Percentiles rank a stretch among this genome's conserved stretches.
Evolutionary conservation across 2,329 filamentous ascomycete species (phyloP).

Genomic region (Fusarium albidum): DNA sequence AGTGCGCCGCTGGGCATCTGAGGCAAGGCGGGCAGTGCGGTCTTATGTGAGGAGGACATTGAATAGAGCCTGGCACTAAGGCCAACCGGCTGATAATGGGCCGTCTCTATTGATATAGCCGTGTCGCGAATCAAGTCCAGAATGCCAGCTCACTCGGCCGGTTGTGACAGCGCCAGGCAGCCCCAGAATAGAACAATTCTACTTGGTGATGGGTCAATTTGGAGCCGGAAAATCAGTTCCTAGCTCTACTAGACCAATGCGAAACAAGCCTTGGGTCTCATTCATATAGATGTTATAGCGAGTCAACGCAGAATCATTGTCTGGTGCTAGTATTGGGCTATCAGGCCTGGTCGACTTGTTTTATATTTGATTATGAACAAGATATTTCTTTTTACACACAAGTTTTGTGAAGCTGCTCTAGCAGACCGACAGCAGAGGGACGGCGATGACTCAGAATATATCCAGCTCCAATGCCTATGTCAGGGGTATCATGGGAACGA

Average conservation of each 20-base stretch:
- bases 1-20: slow-evolving; percentile 46
- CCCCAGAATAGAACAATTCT: background rate
- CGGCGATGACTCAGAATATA: background rate
- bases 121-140: background rate
- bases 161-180: too few species aligned
- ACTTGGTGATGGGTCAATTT: background rate
- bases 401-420: too few species aligned
- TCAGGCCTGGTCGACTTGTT: too few species aligned
- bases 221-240: background rate
- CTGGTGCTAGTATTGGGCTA: background rate
- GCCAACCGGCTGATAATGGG: slow-evolving; percentile 9
- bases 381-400: too few species aligned
- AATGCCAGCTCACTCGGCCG: background rate
- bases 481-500: slow-evolving; percentile 29
- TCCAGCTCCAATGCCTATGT: background rate
- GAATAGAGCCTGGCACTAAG: slow-evolving; percentile 41
- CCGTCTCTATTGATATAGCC: background rate
- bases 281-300: slow-evolving; percentile 13
- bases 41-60: slow-evolving; percentile 45
- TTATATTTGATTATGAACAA: too few species aligned
- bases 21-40: slow-evolving; percentile 44
- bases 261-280: slow-evolving; percentile 8
- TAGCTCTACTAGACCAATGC: background rate
- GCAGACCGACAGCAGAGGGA: too few species aligned
- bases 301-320: slow-evolving; percentile 11